Base-by-base conservation (phyloP, 2,329 filamentous ascomycete genomes). In the Pseudocercospora fuligena region DNA sequence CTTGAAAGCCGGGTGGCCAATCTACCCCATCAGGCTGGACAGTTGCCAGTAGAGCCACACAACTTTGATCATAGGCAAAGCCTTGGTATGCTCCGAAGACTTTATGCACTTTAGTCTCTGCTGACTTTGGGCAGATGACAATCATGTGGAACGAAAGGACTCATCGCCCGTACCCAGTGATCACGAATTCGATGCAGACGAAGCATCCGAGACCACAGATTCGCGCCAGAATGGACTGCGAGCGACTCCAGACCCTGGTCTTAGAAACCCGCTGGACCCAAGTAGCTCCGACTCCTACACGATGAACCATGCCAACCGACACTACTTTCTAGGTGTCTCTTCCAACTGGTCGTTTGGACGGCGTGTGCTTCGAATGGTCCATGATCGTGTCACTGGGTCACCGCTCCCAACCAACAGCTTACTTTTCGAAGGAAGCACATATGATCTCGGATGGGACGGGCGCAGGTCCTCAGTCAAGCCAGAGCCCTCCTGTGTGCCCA, bases 321-420 rank as follows among this genome's bases (percentile, higher is more conserved):
- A 77, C 57, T 83, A 54, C 49, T 87, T 86, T 65, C 78, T 87
- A 7, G 85, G 85, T 1, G 84, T 83, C 1, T 86, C 85, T 0
- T 87, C 85, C 1, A 87, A 85, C 59, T 87, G 85, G 85, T 84
- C 84, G 0, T 87, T 87, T 57, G 81, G 81, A 27, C 78, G 84
- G 7, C 80, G 82, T 19, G 80, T 86, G 1, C 76, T 87, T 16
- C 80, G 77, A 25, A 78, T 86, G 63, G 80, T 82, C 0, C 82
- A 86, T 54, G 81, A 85, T 65, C 78, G 82, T 61, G 76, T 85
- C 25, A 79, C 82, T 58, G 78, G 80, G 43, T 76, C 77, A 1
- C 80, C 81, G 1, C 73, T 83, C 0, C 81, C 85, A 0, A 76
- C 82, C 0, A 54, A 25, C 14, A 54, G 49, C 1, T 73, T 86